These are phyloP conservation scores for Alternaria alternata DNA, from an alignment of 2,329 filamentous ascomycete species.

Conservation along the genomic window DNA sequence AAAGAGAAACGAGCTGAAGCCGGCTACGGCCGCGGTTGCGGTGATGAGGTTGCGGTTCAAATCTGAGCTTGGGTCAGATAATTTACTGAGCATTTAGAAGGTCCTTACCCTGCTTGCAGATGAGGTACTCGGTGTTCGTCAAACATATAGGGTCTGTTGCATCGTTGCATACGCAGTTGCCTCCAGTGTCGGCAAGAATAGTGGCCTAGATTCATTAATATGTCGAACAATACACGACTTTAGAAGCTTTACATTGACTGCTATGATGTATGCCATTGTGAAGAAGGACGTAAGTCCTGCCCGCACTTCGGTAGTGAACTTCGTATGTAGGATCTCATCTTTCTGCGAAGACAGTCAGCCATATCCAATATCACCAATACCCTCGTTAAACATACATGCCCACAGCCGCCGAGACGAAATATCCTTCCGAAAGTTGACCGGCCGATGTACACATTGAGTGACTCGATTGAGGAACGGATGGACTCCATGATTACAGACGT, in stretches of 20 bases:
- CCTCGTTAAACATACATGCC: conserved; percentile 69
- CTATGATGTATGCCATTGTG: conserved; percentile 55
- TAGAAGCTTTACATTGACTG: conserved; percentile 35
- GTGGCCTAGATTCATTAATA: conserved; percentile 40
- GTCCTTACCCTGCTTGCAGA: conserved; percentile 59
- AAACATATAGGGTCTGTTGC: conserved; percentile 61
- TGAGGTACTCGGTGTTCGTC: conserved; percentile 64
- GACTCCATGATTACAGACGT: conserved; percentile 32
- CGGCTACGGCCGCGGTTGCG: conserved; percentile 82
- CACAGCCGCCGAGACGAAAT: conserved; percentile 82
- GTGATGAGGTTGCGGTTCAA: conserved; percentile 83
- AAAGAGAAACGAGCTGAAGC: conserved; percentile 79
- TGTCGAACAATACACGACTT: neutral
- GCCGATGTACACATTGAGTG: conserved; percentile 36
- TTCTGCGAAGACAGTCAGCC: conserved; percentile 57
- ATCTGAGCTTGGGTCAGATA: conserved; percentile 34
- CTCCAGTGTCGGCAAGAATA: conserved; percentile 66
- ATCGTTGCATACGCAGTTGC: conserved; percentile 74
- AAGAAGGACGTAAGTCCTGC: conserved; percentile 77
- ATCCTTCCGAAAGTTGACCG: conserved; percentile 51
- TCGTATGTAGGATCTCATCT: conserved; percentile 75
- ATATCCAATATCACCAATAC: neutral
- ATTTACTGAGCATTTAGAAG: neutral
- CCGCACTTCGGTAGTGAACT: conserved; percentile 83
- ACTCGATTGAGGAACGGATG: conserved; percentile 26